phyloP scores from a whole-genome alignment of 2,329 filamentous ascomycete genomes.

The Alternaria consortialis region DNA sequence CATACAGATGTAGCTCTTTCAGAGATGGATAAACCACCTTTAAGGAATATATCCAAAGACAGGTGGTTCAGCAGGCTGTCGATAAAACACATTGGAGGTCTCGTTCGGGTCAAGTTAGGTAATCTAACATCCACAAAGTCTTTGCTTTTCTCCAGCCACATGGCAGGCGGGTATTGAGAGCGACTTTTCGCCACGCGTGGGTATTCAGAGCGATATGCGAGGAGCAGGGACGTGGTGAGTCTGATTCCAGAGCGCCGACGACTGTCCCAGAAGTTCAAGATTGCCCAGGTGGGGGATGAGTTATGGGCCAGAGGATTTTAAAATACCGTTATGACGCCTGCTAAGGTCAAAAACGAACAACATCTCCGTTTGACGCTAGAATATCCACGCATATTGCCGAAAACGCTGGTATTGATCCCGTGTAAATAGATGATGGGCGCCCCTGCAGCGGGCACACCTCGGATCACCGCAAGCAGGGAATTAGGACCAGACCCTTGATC shows the following conservation, averaged over 20 bases:
- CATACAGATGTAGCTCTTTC: not conserved
- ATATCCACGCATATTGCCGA: not conserved
- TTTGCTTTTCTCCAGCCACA: no score
- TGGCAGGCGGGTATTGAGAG: no score
- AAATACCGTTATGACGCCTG: not conserved
- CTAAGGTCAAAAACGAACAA: not conserved
- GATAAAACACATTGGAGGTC: not conserved
- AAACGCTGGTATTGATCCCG: not conserved
- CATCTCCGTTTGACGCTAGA: not conserved
- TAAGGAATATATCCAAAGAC: not conserved
- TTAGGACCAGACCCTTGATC: not conserved
- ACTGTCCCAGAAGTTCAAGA: no score
- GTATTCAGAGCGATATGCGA: no score
- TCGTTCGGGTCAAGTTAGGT: not conserved
- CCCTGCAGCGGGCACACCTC: conserved; percentile 5
- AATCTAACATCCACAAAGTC: no score
- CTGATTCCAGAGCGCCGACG: no score
- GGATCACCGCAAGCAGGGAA: not conserved
- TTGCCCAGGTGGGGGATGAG: no score
- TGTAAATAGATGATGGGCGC: not conserved
- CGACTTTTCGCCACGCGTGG: no score
- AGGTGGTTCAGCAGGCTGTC: not conserved
- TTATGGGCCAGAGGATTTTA: no score
- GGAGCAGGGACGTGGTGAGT: no score
- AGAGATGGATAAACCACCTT: not conserved